Evolutionary conservation across 768 basidiomycete species (phyloP).

Genomic region (Rhodocollybia butyracea): DNA sequence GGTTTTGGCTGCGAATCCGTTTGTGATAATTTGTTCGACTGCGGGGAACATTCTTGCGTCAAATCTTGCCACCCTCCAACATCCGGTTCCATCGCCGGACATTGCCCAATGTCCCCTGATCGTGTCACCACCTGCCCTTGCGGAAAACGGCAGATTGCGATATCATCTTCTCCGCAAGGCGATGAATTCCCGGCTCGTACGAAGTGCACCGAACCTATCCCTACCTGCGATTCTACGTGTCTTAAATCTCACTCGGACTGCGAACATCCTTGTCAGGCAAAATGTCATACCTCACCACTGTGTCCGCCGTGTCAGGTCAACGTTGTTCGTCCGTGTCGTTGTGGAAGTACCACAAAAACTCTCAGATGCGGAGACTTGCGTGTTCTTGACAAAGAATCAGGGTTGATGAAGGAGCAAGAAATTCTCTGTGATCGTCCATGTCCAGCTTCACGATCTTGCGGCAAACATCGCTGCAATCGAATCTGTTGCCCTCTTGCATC

Average conservation of each 20-base stretch:
- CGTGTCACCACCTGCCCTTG: constrained; percentile 79
- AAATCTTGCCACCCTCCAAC: constrained; percentile 79
- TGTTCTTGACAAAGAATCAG: constrained; percentile 19
- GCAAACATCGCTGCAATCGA: constrained; percentile 81
- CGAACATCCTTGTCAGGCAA: constrained; percentile 64
- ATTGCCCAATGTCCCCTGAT: constrained; percentile 73
- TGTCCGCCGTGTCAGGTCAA: constrained; percentile 78
- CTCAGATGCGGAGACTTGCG: constrained; percentile 53
- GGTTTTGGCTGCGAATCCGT: constrained; percentile 1
- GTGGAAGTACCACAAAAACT: constrained; percentile 62
- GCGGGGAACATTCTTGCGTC: constrained; percentile 71
- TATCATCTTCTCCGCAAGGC: constrained; percentile 26
- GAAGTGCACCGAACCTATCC: constrained; percentile 72
- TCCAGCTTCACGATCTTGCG: constrained; percentile 73
- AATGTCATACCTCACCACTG: constrained; percentile 66
- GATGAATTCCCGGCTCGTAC: constrained; percentile 39
- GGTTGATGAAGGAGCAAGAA: constrained; percentile 36
- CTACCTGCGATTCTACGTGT: constrained; percentile 73
- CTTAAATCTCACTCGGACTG: constrained; percentile 62
- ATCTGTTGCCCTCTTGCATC: constrained; percentile 87
- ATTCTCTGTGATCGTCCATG: constrained; percentile 83
- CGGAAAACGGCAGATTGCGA: constrained; percentile 53
- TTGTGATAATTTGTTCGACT: constrained; percentile 64
- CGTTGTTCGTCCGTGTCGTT: constrained; percentile 80
- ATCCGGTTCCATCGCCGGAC: constrained; percentile 34